Evolutionary conservation across 176 grass and related monocot genomes (phyloP).

Genomic region (Carex kokanica): DNA sequence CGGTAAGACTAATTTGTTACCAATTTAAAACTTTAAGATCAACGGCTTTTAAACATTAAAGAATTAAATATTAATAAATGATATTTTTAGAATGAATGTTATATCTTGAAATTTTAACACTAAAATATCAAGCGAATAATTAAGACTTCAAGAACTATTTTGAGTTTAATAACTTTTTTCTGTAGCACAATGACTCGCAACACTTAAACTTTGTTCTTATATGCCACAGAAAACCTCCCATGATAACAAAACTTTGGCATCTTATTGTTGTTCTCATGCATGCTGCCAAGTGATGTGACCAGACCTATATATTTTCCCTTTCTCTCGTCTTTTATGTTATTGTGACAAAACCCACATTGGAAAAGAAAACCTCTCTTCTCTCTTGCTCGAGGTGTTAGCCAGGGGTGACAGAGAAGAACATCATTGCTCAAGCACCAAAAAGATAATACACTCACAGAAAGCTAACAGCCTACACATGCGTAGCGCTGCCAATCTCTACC

Average conservation of each 20-base stretch:
- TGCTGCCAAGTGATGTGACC: not conserved
- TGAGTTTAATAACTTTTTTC: not conserved
- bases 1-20: too few relatives aligned
- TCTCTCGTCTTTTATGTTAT: not conserved
- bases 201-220: not conserved
- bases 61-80: too few relatives aligned
- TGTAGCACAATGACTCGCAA: not conserved
- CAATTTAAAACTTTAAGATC: too few relatives aligned
- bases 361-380: slow-evolving; percentile 18
- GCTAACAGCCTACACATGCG: not conserved
- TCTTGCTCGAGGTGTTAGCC: not conserved
- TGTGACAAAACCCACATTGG: slow-evolving; percentile 13
- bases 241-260: slow-evolving; percentile 9
- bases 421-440: slow-evolving; percentile 12
- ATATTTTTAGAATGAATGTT: too few relatives aligned
- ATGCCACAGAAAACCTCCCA: not conserved
- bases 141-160: too few relatives aligned
- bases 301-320: not conserved
- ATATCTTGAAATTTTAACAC: too few relatives aligned
- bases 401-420: not conserved
- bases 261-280: slow-evolving; percentile 11
- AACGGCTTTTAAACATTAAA: too few relatives aligned
- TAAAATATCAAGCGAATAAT: too few relatives aligned
- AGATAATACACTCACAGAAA: slow-evolving; percentile 11
- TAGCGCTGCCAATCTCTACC: slow-evolving; percentile 11